A percentile compares a stretch with the other conserved stretches of the same genome.
Conservation (phyloP, 2,329 filamentous ascomycete genomes). For the Lizonia empirigonia region DNA sequence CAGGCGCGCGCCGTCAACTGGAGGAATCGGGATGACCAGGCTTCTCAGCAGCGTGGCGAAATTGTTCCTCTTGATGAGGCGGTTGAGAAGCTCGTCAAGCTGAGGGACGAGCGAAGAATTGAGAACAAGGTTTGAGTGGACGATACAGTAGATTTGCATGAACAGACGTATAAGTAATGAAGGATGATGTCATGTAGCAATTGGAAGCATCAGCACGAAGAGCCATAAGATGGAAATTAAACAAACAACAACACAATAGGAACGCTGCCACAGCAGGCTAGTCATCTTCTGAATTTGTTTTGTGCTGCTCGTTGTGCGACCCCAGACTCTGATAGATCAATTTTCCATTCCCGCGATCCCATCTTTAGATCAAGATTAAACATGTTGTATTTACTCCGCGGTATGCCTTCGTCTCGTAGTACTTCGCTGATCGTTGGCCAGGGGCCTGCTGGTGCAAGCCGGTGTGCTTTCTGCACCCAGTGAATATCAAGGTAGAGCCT, state of each 20-base stretch:
- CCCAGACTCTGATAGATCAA: too few species aligned
- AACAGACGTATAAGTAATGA: slow-evolving; percentile 5
- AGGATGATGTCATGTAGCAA: slow-evolving; percentile 4
- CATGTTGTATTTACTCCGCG: too few species aligned
- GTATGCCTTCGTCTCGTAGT: too few species aligned
- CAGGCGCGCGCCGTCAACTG: slow-evolving; percentile 66
- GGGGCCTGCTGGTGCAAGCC: too few species aligned
- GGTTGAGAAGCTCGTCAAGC: slow-evolving; percentile 56
- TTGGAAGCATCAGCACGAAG: background rate
- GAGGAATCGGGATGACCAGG: slow-evolving; percentile 66
- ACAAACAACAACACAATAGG: background rate
- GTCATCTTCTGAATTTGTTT: too few species aligned
- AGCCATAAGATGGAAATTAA: background rate
- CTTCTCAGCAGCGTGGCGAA: slow-evolving; percentile 66
- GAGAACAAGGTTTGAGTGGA: slow-evolving; percentile 35
- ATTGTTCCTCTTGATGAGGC: slow-evolving; percentile 66
- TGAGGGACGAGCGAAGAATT: slow-evolving; percentile 53
- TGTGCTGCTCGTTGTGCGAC: too few species aligned
- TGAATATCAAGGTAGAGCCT: too few species aligned
- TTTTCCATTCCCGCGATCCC: too few species aligned
- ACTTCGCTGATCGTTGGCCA: too few species aligned
- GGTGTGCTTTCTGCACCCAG: too few species aligned
- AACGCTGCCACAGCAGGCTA: background rate
- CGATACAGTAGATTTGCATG: slow-evolving; percentile 1
- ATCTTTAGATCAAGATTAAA: too few species aligned